A percentile compares a stretch with the other conserved stretches of the same genome.
Evolutionary conservation across 1,139 yeast species (phyloP).

Genomic region (Geotrichum siamense): DNA sequence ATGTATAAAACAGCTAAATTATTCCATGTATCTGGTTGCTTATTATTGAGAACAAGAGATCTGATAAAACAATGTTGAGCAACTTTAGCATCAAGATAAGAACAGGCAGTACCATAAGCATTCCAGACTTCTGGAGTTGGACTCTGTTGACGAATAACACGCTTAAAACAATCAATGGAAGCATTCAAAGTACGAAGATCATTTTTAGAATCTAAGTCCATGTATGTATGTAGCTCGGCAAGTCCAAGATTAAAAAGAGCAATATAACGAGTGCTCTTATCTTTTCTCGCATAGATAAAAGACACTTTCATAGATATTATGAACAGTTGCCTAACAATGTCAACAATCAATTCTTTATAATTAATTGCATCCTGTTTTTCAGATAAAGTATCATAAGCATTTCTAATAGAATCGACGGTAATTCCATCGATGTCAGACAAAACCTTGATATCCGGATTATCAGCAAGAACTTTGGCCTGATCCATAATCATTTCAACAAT

Average conservation of each 20-base stretch:
- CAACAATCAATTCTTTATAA: slow-evolving; percentile 21
- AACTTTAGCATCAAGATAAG: slow-evolving; percentile 55
- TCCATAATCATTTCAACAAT: slow-evolving; percentile 14
- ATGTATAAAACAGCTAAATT: slow-evolving; percentile 75
- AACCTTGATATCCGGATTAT: slow-evolving; percentile 14
- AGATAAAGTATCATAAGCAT: slow-evolving; percentile 2
- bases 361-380: not conserved
- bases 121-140: slow-evolving; percentile 72
- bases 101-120: slow-evolving; percentile 66
- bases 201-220: slow-evolving; percentile 32
- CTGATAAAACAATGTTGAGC: slow-evolving; percentile 91
- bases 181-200: slow-evolving; percentile 35
- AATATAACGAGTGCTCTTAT: slow-evolving; percentile 40
- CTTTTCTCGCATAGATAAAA: slow-evolving; percentile 31
- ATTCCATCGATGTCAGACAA: slow-evolving; percentile 18
- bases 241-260: slow-evolving; percentile 66
- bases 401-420: slow-evolving; percentile 17
- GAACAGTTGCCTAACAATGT: slow-evolving; percentile 19
- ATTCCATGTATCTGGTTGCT: slow-evolving; percentile 68
- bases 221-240: slow-evolving; percentile 48
- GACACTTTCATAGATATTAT: slow-evolving; percentile 27
- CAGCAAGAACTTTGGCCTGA: slow-evolving; percentile 9
- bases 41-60: slow-evolving; percentile 62
- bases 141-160: slow-evolving; percentile 64
- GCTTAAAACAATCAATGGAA: slow-evolving; percentile 53